Evolutionary conservation across 2,329 filamentous ascomycete genomes (phyloP).

Genomic region (Aspergillus eucalypticola): DNA sequence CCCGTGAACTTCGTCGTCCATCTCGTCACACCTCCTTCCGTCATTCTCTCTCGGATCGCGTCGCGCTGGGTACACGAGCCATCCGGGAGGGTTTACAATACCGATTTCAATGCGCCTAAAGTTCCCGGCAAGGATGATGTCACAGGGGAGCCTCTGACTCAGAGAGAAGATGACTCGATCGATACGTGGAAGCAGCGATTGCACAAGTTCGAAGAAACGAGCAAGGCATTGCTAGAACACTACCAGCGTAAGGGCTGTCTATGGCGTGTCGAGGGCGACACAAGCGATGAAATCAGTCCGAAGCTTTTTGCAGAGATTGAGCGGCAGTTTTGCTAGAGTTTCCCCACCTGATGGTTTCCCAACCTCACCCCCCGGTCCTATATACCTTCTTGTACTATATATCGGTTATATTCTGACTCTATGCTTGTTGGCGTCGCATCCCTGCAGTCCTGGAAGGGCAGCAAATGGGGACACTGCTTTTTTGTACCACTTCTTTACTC

Average conservation of each 20-base stretch:
- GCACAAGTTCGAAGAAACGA: conserved; percentile 83
- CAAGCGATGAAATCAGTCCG: conserved; percentile 94
- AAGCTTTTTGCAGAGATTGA: conserved; percentile 82
- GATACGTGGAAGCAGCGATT: conserved; percentile 81
- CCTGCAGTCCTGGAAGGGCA: conserved; percentile 4
- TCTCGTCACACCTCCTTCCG: conserved; percentile 77
- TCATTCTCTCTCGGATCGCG: conserved; percentile 86
- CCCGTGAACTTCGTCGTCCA: conserved; percentile 95
- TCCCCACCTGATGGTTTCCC: too few relatives aligned
- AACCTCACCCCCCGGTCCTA: background rate
- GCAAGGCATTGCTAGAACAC: conserved; percentile 79
- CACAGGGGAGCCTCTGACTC: conserved; percentile 81
- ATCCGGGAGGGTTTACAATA: conserved; percentile 93
- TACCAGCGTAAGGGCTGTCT: conserved; percentile 82
- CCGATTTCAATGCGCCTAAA: conserved; percentile 82
- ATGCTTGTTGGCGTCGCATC: conserved; percentile 15
- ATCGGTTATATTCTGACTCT: conserved; percentile 7
- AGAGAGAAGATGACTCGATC: conserved; percentile 82
- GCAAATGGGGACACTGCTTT: background rate
- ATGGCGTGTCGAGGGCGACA: conserved; percentile 83
- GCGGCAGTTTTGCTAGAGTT: conserved; percentile 61
- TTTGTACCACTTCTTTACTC: background rate
- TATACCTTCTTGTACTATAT: conserved; percentile 23
- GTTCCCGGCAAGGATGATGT: conserved; percentile 81
- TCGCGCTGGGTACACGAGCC: conserved; percentile 92